phyloP scores from a whole-genome alignment of 345 rosid species.

The Gossypium turneri region DNA sequence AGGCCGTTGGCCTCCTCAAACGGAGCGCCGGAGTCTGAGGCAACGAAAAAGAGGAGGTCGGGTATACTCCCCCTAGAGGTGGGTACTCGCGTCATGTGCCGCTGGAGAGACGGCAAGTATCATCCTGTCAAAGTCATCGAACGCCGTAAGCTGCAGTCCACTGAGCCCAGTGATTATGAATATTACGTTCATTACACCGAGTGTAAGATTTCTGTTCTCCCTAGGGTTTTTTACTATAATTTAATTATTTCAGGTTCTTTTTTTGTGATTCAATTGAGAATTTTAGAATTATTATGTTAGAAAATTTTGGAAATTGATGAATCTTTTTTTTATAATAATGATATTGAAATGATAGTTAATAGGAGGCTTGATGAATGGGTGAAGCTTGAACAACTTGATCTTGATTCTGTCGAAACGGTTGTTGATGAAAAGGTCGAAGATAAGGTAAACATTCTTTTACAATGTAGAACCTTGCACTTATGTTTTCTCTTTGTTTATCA shows the following conservation, averaged over 20 bases:
- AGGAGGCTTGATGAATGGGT: conserved; percentile 99
- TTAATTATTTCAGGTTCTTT: not conserved
- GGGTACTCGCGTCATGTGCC: conserved; percentile 95
- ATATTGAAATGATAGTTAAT: conserved; percentile 50
- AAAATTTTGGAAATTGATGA: not conserved
- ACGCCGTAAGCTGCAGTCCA: conserved; percentile 57
- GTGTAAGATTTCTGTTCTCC: conserved; percentile 46
- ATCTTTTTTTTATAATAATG: not conserved
- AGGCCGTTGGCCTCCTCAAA: conserved; percentile 20
- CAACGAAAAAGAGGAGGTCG: conserved; percentile 53
- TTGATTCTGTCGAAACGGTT: conserved; percentile 82
- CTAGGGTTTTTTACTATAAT: conserved; percentile 15
- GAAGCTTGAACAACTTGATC: conserved; percentile 88
- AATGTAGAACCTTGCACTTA: not conserved
- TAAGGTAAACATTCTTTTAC: conserved; percentile 46
- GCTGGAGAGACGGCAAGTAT: conserved; percentile 91
- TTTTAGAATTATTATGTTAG: not conserved
- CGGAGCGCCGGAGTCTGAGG: conserved; percentile 42
- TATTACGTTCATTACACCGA: conserved; percentile 97
- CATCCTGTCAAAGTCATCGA: conserved; percentile 97
- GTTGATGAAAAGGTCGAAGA: conserved; percentile 97
- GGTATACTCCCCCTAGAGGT: conserved; percentile 82
- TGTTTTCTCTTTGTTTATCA: not conserved
- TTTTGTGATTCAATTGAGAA: not conserved
- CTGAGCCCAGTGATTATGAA: conserved; percentile 72